Conservation (phyloP, 495 filamentous ascomycete species). For the Aspergillus avenaceus region DNA sequence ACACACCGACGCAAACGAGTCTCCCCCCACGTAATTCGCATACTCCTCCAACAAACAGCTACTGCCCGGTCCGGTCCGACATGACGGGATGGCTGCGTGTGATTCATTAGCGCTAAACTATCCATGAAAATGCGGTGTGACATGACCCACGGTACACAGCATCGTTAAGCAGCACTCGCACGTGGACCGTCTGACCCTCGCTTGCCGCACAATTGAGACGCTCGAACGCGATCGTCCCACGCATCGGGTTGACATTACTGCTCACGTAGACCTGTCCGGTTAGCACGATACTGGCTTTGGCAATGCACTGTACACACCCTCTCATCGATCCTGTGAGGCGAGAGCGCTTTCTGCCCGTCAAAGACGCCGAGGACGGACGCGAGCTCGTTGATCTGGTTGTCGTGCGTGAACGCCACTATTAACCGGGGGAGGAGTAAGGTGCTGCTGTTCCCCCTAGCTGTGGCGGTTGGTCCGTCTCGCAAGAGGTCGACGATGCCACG, state of each 20-base stretch:
- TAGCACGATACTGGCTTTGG: slow-evolving; percentile 29
- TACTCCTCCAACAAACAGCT: slow-evolving; percentile 45
- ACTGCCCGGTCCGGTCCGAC: slow-evolving; percentile 41
- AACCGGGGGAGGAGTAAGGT: slow-evolving; percentile 41
- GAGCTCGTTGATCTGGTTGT: slow-evolving; percentile 56
- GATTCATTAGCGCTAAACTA: background rate
- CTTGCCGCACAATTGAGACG: slow-evolving; percentile 35
- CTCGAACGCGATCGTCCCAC: slow-evolving; percentile 53
- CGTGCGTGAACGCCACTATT: slow-evolving; percentile 52
- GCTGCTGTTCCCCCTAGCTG: slow-evolving; percentile 33
- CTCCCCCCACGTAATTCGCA: slow-evolving; percentile 38
- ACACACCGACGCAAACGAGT: slow-evolving; percentile 41
- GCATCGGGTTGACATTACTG: slow-evolving; percentile 51
- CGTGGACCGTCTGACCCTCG: slow-evolving; percentile 21
- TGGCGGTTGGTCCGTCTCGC: slow-evolving; percentile 37
- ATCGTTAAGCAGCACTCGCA: slow-evolving; percentile 51
- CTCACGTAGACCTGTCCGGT: slow-evolving; percentile 30
- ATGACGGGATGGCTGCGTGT: slow-evolving; percentile 29
- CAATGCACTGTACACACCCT: slow-evolving; percentile 25
- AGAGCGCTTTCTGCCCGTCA: slow-evolving; percentile 39
- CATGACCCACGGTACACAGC: slow-evolving; percentile 42
- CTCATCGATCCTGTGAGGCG: slow-evolving; percentile 11
- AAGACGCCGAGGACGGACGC: slow-evolving; percentile 51
- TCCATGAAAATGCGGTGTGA: background rate
- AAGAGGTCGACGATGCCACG: slow-evolving; percentile 45